Base-by-base conservation (phyloP, 306 rosid species). In the Malus fusca region DNA sequence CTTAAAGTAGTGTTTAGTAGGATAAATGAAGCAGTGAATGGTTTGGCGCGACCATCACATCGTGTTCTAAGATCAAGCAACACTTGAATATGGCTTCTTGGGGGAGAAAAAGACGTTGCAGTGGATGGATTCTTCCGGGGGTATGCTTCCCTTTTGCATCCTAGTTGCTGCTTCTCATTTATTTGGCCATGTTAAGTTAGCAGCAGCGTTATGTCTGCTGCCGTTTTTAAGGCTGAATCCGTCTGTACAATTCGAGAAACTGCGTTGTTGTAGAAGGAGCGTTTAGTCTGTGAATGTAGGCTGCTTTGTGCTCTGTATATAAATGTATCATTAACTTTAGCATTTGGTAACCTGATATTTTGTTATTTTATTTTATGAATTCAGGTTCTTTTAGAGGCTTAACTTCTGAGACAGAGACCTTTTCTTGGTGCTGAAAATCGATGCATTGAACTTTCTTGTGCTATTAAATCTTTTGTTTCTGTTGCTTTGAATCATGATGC, bases 1-100 rank as follows among this genome's bases (percentile, higher is more conserved):
- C 88, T 95, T 15, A 88, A 79, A 52, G 73, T 95, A 87, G 96
- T 90, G 69, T 95, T 95, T 76, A 90, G 97, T 88, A 80, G 97
- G 84, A 88, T 95, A 88, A 81, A 92, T 18, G 96, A 95, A 83
- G 97, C 97, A 11, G 84, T 90, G 82, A 90, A 84, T 30, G 96
- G 96, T 22, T 86, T 78, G 79, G 94, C 84, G 18, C 82, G 92
- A 77, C 88, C 84, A 35, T 77, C 85, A 2, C 85, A 89, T 79
- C 85, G 82, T n/a, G 82, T 68, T 69, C 72, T 78, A 78, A 76
- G 73, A 26, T 26, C 91, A 66, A 33, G 85, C 61, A 78, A 87
- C 63, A 76, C 77, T 11, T 88, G 87, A 89, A 66, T 72, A 76
- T 10, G 71, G 68, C 64, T 64, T 19, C 66, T 46, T 33, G 44